Evolutionary conservation across 257 asterid genomes (phyloP).

Genomic region (Solanum habrochaites): DNA sequence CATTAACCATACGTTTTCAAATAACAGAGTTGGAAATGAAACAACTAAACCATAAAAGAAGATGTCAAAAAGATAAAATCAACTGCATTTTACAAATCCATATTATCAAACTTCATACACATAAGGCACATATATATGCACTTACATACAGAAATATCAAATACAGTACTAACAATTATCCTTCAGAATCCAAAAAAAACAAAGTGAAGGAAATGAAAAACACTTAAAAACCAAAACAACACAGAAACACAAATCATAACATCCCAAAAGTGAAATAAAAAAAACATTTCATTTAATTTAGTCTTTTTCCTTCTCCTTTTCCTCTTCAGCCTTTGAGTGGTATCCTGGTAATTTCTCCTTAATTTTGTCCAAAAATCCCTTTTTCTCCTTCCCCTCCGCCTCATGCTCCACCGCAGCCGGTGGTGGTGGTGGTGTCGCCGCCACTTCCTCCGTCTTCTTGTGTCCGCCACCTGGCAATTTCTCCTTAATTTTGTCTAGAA

Average conservation of each 20-base stretch:
- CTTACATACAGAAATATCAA: neutral
- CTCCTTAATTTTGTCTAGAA: conserved; percentile 68
- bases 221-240: neutral
- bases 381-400: conserved; percentile 50
- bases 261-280: neutral
- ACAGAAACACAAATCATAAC: conserved; percentile 6
- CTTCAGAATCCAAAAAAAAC: neutral
- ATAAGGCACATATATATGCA: neutral
- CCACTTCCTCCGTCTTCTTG: conserved; percentile 51
- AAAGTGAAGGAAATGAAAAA: neutral
- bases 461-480: conserved; percentile 53
- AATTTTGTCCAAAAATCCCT: conserved; percentile 80
- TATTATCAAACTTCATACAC: neutral
- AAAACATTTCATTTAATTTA: neutral
- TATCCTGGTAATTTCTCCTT: conserved; percentile 90
- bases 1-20: too few species aligned
- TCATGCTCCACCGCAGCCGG: conserved; percentile 11
- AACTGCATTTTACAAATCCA: neutral
- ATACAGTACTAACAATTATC: neutral
- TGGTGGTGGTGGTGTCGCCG: conserved; percentile 13
- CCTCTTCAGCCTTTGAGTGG: conserved; percentile 61
- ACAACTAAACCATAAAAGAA: neutral
- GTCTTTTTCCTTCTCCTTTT: conserved; percentile 42
- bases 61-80: neutral
- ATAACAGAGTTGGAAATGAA: neutral